These are phyloP conservation scores for Backusella liffmaniae DNA, from an alignment of 192 early-diverging fungal species.

Conservation along the genomic window DNA sequence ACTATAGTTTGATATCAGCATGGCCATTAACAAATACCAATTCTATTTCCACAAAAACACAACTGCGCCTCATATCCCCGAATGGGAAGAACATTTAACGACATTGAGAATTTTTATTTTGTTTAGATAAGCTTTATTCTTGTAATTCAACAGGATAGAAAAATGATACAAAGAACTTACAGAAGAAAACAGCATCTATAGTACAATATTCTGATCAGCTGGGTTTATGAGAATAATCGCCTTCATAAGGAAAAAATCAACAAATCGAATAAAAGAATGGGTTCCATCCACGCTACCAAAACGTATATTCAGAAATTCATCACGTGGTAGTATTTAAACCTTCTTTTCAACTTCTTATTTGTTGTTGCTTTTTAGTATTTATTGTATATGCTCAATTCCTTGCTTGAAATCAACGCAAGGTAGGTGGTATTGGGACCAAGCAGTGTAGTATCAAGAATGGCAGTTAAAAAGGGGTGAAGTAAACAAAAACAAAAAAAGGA, in stretches of 20 bases:
- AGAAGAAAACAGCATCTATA: conserved; percentile 21
- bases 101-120: conserved; percentile 9
- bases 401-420: neutral
- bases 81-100: conserved; percentile 44
- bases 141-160: neutral
- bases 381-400: neutral
- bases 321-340: neutral
- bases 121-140: conserved; percentile 1
- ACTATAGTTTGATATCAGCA: conserved; percentile 55
- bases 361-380: neutral
- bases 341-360: neutral
- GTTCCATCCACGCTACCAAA: neutral
- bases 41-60: conserved; percentile 60
- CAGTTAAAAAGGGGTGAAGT: neutral
- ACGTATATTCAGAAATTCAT: neutral
- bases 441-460: neutral
- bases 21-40: conserved; percentile 59
- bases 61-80: conserved; percentile 65
- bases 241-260: conserved; percentile 24
- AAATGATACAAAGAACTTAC: neutral
- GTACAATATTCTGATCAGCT: conserved; percentile 30
- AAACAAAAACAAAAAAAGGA: neutral
- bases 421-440: neutral
- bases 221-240: conserved; percentile 18
- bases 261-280: conserved; percentile 16